A percentile compares a stretch with the other conserved stretches of the same genome.
Evolutionary conservation across 345 rosid genomes (phyloP).

Genomic region (Melaleuca quinquenervia): DNA sequence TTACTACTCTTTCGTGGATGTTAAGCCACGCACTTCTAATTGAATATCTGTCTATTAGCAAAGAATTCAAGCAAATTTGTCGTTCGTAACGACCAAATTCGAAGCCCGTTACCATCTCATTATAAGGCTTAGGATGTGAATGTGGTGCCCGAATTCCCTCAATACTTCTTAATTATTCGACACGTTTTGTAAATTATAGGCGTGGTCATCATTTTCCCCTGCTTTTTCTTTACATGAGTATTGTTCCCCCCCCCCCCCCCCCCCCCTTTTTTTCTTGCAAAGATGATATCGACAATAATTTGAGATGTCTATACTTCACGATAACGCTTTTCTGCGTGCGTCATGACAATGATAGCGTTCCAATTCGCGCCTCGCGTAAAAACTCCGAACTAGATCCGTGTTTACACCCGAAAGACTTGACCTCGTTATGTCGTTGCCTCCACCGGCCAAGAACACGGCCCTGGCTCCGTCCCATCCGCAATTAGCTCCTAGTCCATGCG

Average conservation of each 20-base stretch:
- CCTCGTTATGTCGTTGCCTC: background rate
- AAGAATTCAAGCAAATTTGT: background rate
- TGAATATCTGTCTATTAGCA: no score
- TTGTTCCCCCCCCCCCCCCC: background rate
- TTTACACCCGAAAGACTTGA: background rate
- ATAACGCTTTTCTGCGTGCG: background rate
- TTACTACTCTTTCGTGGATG: background rate
- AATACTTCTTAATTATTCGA: background rate
- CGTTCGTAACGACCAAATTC: background rate
- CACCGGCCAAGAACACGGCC: no score
- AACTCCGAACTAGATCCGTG: background rate
- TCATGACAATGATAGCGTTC: background rate
- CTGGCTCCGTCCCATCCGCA: no score
- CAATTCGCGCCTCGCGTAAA: background rate
- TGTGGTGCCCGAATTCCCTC: background rate
- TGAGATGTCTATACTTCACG: background rate
- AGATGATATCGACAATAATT: background rate
- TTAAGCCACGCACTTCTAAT: background rate
- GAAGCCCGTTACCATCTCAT: background rate
- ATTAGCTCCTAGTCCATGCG: background rate
- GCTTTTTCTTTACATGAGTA: background rate
- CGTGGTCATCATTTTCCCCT: background rate
- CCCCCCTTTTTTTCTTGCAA: background rate
- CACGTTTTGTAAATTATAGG: background rate
- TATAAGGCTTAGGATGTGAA: background rate